These are phyloP conservation scores for Arthrobotrys musiformis DNA, from an alignment of 2,329 filamentous ascomycete species.

Conservation along the genomic window DNA sequence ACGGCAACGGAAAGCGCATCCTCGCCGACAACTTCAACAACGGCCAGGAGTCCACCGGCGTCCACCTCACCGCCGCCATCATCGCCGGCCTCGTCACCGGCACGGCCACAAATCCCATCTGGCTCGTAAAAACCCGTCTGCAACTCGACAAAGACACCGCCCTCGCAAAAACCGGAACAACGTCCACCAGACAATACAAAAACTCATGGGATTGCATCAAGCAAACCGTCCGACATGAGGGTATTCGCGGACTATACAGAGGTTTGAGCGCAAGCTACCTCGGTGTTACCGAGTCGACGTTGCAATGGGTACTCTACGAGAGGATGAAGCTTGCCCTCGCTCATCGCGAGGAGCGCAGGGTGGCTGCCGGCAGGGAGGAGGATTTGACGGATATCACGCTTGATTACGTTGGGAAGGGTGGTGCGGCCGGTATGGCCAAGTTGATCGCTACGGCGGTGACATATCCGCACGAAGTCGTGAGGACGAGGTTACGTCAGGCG, in stretches of 20 bases:
- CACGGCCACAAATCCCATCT: constrained; percentile 94
- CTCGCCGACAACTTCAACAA: constrained; percentile 79
- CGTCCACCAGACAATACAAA: constrained; percentile 75
- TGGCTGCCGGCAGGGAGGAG: constrained; percentile 71
- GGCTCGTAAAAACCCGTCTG: constrained; percentile 92
- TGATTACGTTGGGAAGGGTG: constrained; percentile 80
- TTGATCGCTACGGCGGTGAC: constrained; percentile 83
- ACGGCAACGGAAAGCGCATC: constrained; percentile 88
- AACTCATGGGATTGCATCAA: constrained; percentile 89
- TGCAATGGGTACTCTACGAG: constrained; percentile 96
- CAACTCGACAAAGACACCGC: constrained; percentile 87
- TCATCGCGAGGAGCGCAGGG: constrained; percentile 71
- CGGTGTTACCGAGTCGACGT: constrained; percentile 86
- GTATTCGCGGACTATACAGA: constrained; percentile 83
- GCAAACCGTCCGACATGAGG: constrained; percentile 83
- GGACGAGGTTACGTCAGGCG: constrained; percentile 85
- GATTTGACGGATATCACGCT: constrained; percentile 79
- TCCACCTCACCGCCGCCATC: constrained; percentile 81
- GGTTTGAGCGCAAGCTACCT: constrained; percentile 92
- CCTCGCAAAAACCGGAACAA: constrained; percentile 68
- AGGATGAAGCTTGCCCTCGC: constrained; percentile 83
- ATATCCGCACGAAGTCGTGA: constrained; percentile 86
- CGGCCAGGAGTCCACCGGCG: constrained; percentile 75
- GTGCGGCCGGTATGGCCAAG: constrained; percentile 84
- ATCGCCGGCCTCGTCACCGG: constrained; percentile 84